Conservation (phyloP, 208 protist species). For the Crithidia bombi region DNA sequence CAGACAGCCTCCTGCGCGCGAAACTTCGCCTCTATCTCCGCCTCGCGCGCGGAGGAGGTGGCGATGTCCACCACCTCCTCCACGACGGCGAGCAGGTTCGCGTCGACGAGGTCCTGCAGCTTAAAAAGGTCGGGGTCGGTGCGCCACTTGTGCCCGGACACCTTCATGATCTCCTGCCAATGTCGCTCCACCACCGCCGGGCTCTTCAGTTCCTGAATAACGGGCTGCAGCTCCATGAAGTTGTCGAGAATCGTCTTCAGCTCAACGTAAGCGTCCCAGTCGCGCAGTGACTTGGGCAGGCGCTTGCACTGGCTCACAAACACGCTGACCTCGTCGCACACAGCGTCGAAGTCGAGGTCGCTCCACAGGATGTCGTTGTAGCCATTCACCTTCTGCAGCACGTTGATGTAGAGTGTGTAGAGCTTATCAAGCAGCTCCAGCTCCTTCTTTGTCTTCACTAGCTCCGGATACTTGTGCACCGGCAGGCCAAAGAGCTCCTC, state of each 20-base stretch:
- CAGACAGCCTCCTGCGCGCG: slow-evolving; percentile 90
- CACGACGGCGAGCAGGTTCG: slow-evolving; percentile 80
- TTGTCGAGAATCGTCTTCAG: slow-evolving; percentile 96
- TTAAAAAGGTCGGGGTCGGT: slow-evolving; percentile 95
- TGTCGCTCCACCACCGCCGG: slow-evolving; percentile 93
- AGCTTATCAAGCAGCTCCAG: slow-evolving; percentile 95
- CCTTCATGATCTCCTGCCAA: slow-evolving; percentile 95
- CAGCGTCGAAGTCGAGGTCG: slow-evolving; percentile 95
- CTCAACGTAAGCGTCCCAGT: slow-evolving; percentile 95
- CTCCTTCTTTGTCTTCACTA: slow-evolving; percentile 94
- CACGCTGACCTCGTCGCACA: slow-evolving; percentile 91
- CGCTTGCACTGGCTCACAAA: slow-evolving; percentile 92
- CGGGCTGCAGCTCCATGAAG: slow-evolving; percentile 94
- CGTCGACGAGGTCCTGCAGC: slow-evolving; percentile 93
- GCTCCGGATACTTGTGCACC: slow-evolving; percentile 94
- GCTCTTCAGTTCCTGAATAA: slow-evolving; percentile 94
- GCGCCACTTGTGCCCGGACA: slow-evolving; percentile 87
- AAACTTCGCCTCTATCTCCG: slow-evolving; percentile 96
- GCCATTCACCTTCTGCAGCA: slow-evolving; percentile 93
- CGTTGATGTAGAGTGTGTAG: slow-evolving; percentile 95
- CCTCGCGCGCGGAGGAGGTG: slow-evolving; percentile 94
- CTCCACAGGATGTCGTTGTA: slow-evolving; percentile 96
- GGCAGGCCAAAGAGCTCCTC: slow-evolving; percentile 97
- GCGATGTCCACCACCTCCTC: slow-evolving; percentile 97
- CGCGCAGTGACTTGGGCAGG: slow-evolving; percentile 93